Percentiles rank a stretch among this genome's conserved stretches.
Conservation (phyloP, 2,329 filamentous ascomycete species). For the Aureobasidium vineae region DNA sequence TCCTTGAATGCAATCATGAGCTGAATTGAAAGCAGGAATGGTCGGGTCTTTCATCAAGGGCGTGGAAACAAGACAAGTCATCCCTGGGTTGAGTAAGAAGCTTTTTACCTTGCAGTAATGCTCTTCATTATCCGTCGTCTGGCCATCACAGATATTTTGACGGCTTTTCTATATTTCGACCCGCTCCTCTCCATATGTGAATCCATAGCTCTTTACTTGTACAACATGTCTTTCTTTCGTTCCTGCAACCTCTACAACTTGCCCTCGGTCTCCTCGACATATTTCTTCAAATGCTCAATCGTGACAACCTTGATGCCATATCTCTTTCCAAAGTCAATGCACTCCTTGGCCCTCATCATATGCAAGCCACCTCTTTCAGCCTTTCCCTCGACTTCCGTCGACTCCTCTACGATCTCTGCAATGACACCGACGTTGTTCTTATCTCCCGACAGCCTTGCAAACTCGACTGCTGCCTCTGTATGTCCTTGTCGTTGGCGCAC, state of each 20-base stretch:
- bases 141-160: not conserved
- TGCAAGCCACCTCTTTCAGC: constrained; percentile 63
- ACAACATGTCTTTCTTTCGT: not conserved
- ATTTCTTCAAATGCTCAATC: constrained; percentile 81
- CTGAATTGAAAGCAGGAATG: no score
- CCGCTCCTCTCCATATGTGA: not conserved
- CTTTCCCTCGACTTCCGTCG: constrained; percentile 66
- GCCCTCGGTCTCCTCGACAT: constrained; percentile 74
- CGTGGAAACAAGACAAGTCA: no score
- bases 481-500: constrained; percentile 79
- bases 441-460: constrained; percentile 75
- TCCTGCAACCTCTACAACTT: constrained; percentile 29
- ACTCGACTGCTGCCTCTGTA: constrained; percentile 89
- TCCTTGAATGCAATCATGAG: no score
- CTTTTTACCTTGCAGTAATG: not conserved
- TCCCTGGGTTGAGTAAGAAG: no score
- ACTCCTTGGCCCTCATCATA: constrained; percentile 90
- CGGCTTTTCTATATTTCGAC: not conserved
- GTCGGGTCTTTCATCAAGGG: no score
- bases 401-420: constrained; percentile 87
- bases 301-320: constrained; percentile 94
- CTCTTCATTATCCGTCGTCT: not conserved
- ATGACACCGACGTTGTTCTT: constrained; percentile 70
- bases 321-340: constrained; percentile 79
- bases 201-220: not conserved